Base-by-base conservation (phyloP, 2,329 filamentous ascomycete genomes). In the Colletotrichum navitas region DNA sequence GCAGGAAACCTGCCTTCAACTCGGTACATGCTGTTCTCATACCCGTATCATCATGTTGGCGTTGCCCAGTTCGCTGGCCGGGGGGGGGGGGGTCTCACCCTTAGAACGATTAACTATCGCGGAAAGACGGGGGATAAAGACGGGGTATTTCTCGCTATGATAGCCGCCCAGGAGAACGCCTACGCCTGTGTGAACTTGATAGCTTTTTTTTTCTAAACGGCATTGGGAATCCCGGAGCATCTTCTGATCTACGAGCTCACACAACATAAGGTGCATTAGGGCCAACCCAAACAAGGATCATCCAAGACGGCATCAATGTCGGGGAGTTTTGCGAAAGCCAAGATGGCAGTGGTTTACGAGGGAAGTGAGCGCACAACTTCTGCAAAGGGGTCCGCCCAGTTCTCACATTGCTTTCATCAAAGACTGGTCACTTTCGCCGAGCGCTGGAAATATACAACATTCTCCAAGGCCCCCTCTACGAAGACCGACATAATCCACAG, bases 401-500 rank as follows among this genome's bases (percentile, higher is more conserved):
- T 51, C 47, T 16, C n/a, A 2, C 7, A 16, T 16, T 12, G n/a
- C n/a, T 49, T 26, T 5, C 11, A 16, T 51, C 26, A 16, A 51
- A 51, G 24, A 26, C 47, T 2, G 1, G 10, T 11, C 16, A 14
- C 45, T 14, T 24, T 12, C 11, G 12, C 1, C 5, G 24, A 0
- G 12, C 16, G 47, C 47, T 16, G 5, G n/a, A 11, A 11, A 14
- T 26, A 12, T 51, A 6, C 12, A 26, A 16, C 12, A 24, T 24
- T 3, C n/a, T 14, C 41, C 6, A 21, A 16, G 41, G 2, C 16
- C 16, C 1, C 21, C 7, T 1, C 3, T 0, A 7, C 2, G 21
- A 3, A 45, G 43, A 10, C 43, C 21, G 21, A n/a, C 2, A 10
- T n/a, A 10, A 45, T 10, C 18, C 43, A 45, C n/a, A 21, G 11